Evolutionary conservation across 2,329 filamentous ascomycete genomes (phyloP).

Genomic region (Chrysoporthe puriensis): DNA sequence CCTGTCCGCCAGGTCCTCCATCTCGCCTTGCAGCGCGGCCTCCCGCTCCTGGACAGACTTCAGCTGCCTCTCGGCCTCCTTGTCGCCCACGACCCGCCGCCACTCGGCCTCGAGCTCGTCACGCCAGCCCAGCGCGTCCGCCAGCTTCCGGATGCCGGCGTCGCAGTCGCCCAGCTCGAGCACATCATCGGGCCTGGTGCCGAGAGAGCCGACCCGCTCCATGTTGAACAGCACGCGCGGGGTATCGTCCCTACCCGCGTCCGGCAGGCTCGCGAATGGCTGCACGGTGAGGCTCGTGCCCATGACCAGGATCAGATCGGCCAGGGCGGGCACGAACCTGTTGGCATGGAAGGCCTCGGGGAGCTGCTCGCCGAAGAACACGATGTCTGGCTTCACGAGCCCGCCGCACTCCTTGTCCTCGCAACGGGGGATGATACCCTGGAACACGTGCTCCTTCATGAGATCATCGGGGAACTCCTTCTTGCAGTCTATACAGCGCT

Average conservation of each 20-base stretch:
- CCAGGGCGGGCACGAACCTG: conserved; percentile 50
- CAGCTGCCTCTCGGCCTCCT: conserved; percentile 56
- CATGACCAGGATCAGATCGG: conserved; percentile 52
- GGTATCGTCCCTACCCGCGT: conserved; percentile 60
- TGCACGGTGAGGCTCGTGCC: conserved; percentile 88
- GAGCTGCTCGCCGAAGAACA: conserved; percentile 78
- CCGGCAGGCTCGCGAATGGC: conserved; percentile 83
- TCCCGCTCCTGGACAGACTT: conserved; percentile 39
- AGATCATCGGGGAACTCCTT: conserved; percentile 69
- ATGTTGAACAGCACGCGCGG: conserved; percentile 88
- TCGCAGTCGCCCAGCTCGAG: conserved; percentile 83
- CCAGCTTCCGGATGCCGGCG: conserved; percentile 75
- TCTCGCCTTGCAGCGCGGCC: conserved; percentile 47
- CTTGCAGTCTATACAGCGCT: conserved; percentile 90
- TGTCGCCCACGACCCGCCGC: conserved; percentile 67
- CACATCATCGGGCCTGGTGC: conserved; percentile 81
- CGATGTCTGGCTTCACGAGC: conserved; percentile 90
- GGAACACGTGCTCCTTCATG: conserved; percentile 72
- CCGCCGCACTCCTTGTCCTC: conserved; percentile 65
- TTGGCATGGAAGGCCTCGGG: conserved; percentile 68
- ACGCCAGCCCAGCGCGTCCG: conserved; percentile 80
- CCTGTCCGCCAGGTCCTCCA: conserved; percentile 40
- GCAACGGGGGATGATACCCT: conserved; percentile 74
- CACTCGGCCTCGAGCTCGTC: conserved; percentile 81
- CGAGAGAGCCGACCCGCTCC: conserved; percentile 80